A percentile compares a stretch with the other conserved stretches of the same genome.
phyloP scores from a whole-genome alignment of 441 rosid genomes.

The Melastoma candidum region DNA sequence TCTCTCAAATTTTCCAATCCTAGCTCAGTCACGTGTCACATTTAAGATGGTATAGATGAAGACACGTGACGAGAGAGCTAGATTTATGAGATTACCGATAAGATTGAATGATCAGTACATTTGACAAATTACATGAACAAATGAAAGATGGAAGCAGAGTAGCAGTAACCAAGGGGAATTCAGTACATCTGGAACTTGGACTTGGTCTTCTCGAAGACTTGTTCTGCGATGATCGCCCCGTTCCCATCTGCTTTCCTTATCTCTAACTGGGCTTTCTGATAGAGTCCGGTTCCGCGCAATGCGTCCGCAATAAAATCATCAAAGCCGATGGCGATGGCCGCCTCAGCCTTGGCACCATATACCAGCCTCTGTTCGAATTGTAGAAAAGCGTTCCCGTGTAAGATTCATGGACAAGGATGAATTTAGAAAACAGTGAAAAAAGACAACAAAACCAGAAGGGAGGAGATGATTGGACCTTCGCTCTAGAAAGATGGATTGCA shows the following conservation, averaged over 20 bases:
- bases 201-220: conserved; percentile 7
- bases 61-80: no score
- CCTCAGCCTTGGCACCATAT: conserved; percentile 24
- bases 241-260: conserved; percentile 3
- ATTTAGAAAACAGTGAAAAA: no score
- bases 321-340: conserved; percentile 13
- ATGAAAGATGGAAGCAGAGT: neutral
- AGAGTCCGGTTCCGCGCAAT: conserved; percentile 14
- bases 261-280: conserved; percentile 13
- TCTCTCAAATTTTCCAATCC: no score
- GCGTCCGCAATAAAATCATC: conserved; percentile 10
- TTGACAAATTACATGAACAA: no score
- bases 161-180: neutral
- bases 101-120: no score
- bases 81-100: no score
- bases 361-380: conserved; percentile 15
- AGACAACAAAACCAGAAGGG: neutral
- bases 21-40: no score
- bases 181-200: conserved; percentile 9
- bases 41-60: no score
- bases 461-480: conserved; percentile 38
- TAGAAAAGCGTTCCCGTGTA: no score
- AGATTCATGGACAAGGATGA: no score
- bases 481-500: conserved; percentile 84
- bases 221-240: conserved; percentile 1